Evolutionary conservation across 305 asterid species (phyloP), one percentile per base, ranked within the genome.

Genomic region (Solanum hybrid): DNA sequence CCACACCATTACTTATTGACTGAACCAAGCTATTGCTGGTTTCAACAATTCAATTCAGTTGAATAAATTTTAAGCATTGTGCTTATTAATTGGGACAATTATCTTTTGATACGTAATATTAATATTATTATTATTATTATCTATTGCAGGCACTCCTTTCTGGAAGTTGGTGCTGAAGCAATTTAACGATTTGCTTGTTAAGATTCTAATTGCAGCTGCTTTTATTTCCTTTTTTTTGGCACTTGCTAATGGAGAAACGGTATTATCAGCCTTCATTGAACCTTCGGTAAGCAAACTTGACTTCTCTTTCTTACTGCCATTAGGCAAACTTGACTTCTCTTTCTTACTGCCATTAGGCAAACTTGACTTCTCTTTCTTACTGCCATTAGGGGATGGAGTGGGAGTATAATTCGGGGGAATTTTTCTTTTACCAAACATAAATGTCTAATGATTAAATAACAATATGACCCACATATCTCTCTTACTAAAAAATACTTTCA

Each of bases 241-340:
- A 81, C 90, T 97, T 92, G 95, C 96, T 89, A 95, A 97, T 91
- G 99, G 99, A 91, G 99, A 97, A 96, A 95, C 99, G 36, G 99
- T 98, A 84, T 92, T 96, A 90, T 93, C 98, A 66, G 99, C 99
- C 89, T 95, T 96, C 92, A 92, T 96, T 95, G 99, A 97, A 95
- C 98, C 99, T 94, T 95, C 98, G 77, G 99, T 97, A 95, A 92
- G n/a, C n/a, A n/a, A n/a, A n/a, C n/a, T n/a, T n/a, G n/a, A n/a
- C n/a, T n/a, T n/a, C n/a, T n/a, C n/a, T n/a, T n/a, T n/a, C n/a
- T n/a, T n/a, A n/a, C n/a, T n/a, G n/a, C n/a, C n/a, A n/a, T n/a
- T n/a, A n/a, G n/a, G 98, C 91, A 64, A 76, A 88, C 34, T 80
- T 80, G 86, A 80, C 85, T 89, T 78, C 85, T 88, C 89, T 75